Conservation (phyloP, 495 filamentous ascomycete species). For the Penicillium longicatenatum region DNA sequence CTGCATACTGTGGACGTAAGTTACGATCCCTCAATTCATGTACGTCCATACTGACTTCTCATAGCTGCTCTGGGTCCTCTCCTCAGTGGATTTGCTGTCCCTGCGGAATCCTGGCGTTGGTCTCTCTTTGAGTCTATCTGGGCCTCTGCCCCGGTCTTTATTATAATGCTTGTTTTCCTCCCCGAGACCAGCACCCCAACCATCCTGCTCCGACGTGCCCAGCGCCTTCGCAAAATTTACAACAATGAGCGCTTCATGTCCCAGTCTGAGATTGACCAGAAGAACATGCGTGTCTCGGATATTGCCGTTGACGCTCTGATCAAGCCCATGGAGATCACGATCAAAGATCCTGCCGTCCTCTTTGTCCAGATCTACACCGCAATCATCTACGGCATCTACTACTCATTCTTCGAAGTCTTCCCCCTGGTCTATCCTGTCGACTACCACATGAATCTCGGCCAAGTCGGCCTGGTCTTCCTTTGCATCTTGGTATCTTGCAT, state of each 20-base stretch:
- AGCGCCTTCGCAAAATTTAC: constrained; percentile 51
- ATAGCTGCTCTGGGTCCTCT: constrained; percentile 61
- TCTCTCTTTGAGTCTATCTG: constrained; percentile 55
- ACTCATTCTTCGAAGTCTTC: constrained; percentile 74
- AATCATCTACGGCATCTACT: constrained; percentile 68
- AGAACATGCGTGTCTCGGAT: constrained; percentile 43
- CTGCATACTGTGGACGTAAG: constrained; percentile 51
- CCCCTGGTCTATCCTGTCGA: constrained; percentile 67
- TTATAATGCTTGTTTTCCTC: constrained; percentile 55
- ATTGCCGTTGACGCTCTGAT: constrained; percentile 61
- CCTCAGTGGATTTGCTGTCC: constrained; percentile 64
- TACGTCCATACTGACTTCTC: constrained; percentile 28
- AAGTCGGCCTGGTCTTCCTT: constrained; percentile 65
- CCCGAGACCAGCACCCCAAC: constrained; percentile 60
- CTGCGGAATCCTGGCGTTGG: constrained; percentile 53
- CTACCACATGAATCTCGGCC: constrained; percentile 63
- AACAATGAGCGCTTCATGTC: constrained; percentile 44
- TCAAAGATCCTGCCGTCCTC: constrained; percentile 62
- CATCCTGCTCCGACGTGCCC: constrained; percentile 59
- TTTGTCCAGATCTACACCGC: constrained; percentile 65
- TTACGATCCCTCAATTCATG: not conserved
- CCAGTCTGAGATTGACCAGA: constrained; percentile 54
- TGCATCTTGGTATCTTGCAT: constrained; percentile 60
- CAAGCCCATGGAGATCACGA: constrained; percentile 62
- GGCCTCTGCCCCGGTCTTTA: constrained; percentile 48